Evolutionary conservation across 805 yeast genomes (phyloP), one percentile per base, ranked within the genome.

Genomic region (Priceomyces fermenticarens): DNA sequence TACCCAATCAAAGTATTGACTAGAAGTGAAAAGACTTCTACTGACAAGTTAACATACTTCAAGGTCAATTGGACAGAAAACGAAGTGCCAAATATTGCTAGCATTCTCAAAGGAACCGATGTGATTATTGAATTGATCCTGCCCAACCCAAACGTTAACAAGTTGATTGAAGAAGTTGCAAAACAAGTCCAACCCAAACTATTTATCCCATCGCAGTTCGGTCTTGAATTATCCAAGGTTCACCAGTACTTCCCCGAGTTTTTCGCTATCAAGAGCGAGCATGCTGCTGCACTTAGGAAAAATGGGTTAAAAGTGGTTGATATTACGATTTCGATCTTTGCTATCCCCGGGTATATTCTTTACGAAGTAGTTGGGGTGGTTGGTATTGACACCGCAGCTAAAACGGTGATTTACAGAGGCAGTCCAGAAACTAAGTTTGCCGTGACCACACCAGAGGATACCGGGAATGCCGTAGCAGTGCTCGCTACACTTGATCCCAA

Each of bases 141-240:
- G n/a, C 43, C 57, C 9, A 48, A 48, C 20, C 67, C 73, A 7
- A 52, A 51, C n/a, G 36, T 52, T 12, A 69, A 60, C 26, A 59
- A 49, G 0, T 45, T 61, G n/a, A 43, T 72, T 26, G 76, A 73
- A 36, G 69, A 51, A 17, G 38, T 73, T 7, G 71, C 72, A 2
- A 53, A 55, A 7, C 58, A 52, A 25, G 67, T 63, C 38, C 70
- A 73, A 46, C 77, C 79, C 36, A 72, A 73, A 52, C 53, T 78
- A 27, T 80, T 69, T 60, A 72, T 80, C 47, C 83, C 85, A 26
- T 73, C 83, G 2, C 85, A 80, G 51, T 81, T 75, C 49, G 88
- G 87, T 31, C 49, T 65, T 15, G 79, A 78, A 40, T 36, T 70
- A n/a, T 53, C 47, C 2, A 60, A 53, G 7, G 54, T 55, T 15